Conservation (phyloP, 352 stramenopile species). For the Pythium insidiosum region DNA sequence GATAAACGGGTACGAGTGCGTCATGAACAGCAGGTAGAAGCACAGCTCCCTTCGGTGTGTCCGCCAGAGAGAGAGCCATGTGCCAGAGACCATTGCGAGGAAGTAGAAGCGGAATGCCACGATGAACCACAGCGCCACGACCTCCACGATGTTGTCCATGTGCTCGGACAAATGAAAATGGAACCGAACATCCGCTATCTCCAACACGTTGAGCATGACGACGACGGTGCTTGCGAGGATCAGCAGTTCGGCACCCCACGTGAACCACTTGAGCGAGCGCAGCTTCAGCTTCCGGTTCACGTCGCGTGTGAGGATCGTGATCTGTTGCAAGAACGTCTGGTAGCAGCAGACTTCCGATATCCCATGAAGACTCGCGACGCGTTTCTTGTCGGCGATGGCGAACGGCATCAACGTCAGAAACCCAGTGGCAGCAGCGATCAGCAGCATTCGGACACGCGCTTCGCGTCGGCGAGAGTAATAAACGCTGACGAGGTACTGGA, state of each 20-base stretch:
- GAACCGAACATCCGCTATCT: too few relatives aligned
- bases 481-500: slow-evolving; percentile 7
- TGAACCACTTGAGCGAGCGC: background rate
- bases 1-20: slow-evolving; percentile 11
- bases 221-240: slow-evolving; percentile 6
- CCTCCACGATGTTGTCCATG: background rate
- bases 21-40: slow-evolving; percentile 11
- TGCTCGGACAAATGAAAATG: background rate
- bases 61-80: background rate
- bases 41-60: slow-evolving; percentile 4
- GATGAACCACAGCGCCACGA: slow-evolving; percentile 10
- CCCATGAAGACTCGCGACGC: slow-evolving; percentile 16
- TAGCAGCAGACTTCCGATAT: slow-evolving; percentile 14
- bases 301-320: slow-evolving; percentile 16
- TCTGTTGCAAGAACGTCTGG: slow-evolving; percentile 19
- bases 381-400: slow-evolving; percentile 9
- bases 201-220: slow-evolving; percentile 3
- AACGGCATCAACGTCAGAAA: slow-evolving; percentile 18
- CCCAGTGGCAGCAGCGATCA: slow-evolving; percentile 6
- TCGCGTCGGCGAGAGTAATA: slow-evolving; percentile 6
- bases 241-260: slow-evolving; percentile 3
- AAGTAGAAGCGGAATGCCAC: slow-evolving; percentile 13
- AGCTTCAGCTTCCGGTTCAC: slow-evolving; percentile 13
- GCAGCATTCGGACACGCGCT: slow-evolving; percentile 10
- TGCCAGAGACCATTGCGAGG: slow-evolving; percentile 5